A percentile compares a stretch with the other conserved stretches of the same genome.
Conservation (phyloP, 2,329 filamentous ascomycete genomes). For the Fusarium luffae region DNA sequence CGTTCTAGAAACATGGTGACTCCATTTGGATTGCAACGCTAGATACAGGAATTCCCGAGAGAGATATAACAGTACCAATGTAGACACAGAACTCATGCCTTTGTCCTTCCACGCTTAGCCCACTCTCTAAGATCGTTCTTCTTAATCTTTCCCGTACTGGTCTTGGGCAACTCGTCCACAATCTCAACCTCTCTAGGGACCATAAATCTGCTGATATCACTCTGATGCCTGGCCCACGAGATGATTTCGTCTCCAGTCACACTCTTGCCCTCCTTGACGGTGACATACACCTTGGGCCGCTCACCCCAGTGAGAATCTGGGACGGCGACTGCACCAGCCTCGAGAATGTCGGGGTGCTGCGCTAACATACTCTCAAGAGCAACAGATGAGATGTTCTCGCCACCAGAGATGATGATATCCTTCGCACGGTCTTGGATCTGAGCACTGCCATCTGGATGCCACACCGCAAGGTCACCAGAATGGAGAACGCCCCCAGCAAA, state of each 20-base stretch:
- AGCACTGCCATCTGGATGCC: constrained; percentile 89
- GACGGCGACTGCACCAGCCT: constrained; percentile 90
- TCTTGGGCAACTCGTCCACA: constrained; percentile 91
- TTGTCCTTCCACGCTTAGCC: constrained; percentile 60
- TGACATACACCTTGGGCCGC: constrained; percentile 93
- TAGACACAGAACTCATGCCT: background rate
- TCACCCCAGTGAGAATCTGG: constrained; percentile 94
- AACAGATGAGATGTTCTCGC: constrained; percentile 96
- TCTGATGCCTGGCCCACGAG: constrained; percentile 84
- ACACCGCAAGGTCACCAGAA: constrained; percentile 91
- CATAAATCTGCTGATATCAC: constrained; percentile 92
- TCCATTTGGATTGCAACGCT: constrained; percentile 7
- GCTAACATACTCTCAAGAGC: constrained; percentile 91
- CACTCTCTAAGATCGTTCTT: constrained; percentile 93
- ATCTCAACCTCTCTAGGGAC: constrained; percentile 78
- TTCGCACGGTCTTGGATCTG: constrained; percentile 95
- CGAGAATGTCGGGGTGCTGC: constrained; percentile 87
- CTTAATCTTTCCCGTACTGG: constrained; percentile 94
- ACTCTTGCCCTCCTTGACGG: constrained; percentile 73
- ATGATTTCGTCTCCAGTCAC: constrained; percentile 73
- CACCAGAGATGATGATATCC: constrained; percentile 97
- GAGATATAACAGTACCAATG: constrained; percentile 6
- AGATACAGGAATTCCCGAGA: background rate
- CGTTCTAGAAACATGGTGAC: background rate
- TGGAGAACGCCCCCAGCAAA: constrained; percentile 89